Percentiles rank a stretch among this genome's conserved stretches.
phyloP scores from a whole-genome alignment of 1,284 basidiomycete genomes.

The Ceratobasidium sp. region DNA sequence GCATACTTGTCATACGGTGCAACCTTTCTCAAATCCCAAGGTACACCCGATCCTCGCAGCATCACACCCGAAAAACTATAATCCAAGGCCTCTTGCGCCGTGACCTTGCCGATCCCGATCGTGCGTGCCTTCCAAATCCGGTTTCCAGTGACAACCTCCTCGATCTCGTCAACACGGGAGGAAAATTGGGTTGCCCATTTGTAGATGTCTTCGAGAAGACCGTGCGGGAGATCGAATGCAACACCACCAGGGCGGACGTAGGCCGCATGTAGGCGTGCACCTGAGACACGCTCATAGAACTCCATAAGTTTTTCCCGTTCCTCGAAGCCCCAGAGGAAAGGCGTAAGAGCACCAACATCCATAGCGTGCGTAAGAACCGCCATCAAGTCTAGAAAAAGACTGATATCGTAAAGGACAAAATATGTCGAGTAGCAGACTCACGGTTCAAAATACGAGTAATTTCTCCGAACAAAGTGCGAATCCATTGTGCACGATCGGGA shows the following conservation, averaged over 20 bases:
- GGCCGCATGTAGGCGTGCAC: conserved; percentile 96
- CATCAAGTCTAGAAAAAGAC: conserved; percentile 81
- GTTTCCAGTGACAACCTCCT: conserved; percentile 97
- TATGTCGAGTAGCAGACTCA: conserved; percentile 54
- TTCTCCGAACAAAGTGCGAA: conserved; percentile 96
- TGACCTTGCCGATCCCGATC: conserved; percentile 89
- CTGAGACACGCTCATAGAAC: conserved; percentile 99
- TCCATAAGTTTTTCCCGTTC: conserved; percentile 99
- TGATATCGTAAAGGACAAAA: conserved; percentile 15
- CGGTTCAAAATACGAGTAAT: conserved; percentile 96
- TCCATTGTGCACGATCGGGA: conserved; percentile 99
- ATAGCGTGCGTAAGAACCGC: conserved; percentile 94
- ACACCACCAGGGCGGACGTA: conserved; percentile 98
- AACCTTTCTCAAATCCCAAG: conserved; percentile 95
- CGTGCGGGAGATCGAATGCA: conserved; percentile 96
- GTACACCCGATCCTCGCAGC: conserved; percentile 92
- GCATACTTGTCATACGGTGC: conserved; percentile 97
- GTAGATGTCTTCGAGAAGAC: conserved; percentile 96
- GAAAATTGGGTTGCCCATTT: conserved; percentile 97
- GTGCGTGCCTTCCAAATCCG: conserved; percentile 98
- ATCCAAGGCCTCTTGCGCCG: conserved; percentile 91
- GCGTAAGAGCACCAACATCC: conserved; percentile 98
- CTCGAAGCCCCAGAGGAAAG: conserved; percentile 99
- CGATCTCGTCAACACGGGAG: conserved; percentile 93
- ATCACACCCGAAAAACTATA: conserved; percentile 98